Evolutionary conservation across 2,329 filamentous ascomycete species (phyloP), one percentile per base, ranked within the genome.

Genomic region (Ilyonectria robusta): DNA sequence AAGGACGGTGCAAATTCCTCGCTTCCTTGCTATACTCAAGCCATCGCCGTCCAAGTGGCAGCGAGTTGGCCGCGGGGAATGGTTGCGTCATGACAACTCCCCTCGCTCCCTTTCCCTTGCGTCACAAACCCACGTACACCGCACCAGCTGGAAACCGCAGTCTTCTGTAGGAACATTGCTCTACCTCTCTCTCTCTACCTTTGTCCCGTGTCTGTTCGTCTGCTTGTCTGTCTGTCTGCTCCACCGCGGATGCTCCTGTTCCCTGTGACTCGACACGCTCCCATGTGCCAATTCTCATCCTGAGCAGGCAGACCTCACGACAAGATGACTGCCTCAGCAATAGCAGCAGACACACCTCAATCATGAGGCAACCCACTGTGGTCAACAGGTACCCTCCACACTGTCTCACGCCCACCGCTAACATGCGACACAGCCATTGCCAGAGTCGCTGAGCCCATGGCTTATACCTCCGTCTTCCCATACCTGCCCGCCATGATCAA

Each of bases 401-500:
- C n/a, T 17, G 53, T 59, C 44, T 17, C 29, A 33, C 66, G 62
- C 62, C 72, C 54, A 35, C 64, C 66, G 75, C 82, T 84, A 76
- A 84, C 76, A 67, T 63, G 40, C 50, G 17, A 15, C 35, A 65
- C 72, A 94, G 93, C 92, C 78, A 87, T 94, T 83, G 93, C 92
- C 77, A 88, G 93, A 76, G 92, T 95, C 76, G 91, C 93, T 67
- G 93, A 95, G 78, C 93, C 93, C 9, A 82, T 92, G 67, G 88
- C 92, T 8, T 84, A 93, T 73, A 94, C 92, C 15, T 93, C 91
- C 26, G 89, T 93, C 70, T 91, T 91, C 67, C 92, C 92, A 78
- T 87, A 86, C 72, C 85, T 92, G 70, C 93, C 93, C 11, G 93
- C 95, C 80, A 96, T 97, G 93, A 92, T 97, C 63, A 87, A 91